phyloP scores from a whole-genome alignment of 176 grass and related monocot genomes.

The Hyparrhenia diplandra region DNA sequence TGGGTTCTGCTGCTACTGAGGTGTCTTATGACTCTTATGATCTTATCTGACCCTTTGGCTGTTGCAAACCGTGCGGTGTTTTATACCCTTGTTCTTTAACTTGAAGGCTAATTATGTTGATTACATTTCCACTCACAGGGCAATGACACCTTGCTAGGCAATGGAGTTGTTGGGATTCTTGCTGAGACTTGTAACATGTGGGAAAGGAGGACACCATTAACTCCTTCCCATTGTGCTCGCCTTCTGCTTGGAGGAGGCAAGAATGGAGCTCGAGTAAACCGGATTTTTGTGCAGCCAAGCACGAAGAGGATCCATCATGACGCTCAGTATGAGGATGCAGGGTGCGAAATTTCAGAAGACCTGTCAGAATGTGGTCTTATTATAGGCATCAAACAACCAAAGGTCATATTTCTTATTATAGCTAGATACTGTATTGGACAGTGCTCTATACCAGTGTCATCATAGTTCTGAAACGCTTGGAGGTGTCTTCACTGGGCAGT shows the following conservation, averaged over 20 bases:
- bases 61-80: neutral
- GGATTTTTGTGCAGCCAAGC: constrained; percentile 92
- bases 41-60: neutral
- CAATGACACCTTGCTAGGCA: constrained; percentile 63
- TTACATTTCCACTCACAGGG: constrained; percentile 34
- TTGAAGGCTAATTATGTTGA: neutral
- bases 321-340: constrained; percentile 78
- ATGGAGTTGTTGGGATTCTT: constrained; percentile 81
- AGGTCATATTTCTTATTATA: constrained; percentile 39
- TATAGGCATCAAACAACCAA: constrained; percentile 92
- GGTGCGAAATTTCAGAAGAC: constrained; percentile 83
- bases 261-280: constrained; percentile 47
- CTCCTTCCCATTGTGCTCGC: constrained; percentile 76
- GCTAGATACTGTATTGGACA: neutral
- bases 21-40: no score
- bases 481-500: constrained; percentile 29
- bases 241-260: constrained; percentile 69
- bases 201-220: constrained; percentile 82
- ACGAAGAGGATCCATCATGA: constrained; percentile 88
- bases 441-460: neutral
- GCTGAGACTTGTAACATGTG: constrained; percentile 86
- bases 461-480: neutral
- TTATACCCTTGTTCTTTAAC: neutral
- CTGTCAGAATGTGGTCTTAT: constrained; percentile 83
- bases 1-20: constrained; percentile 31